These are phyloP conservation scores for Multifurca ochricompacta DNA, from an alignment of 768 basidiomycete species.

Conservation along the genomic window DNA sequence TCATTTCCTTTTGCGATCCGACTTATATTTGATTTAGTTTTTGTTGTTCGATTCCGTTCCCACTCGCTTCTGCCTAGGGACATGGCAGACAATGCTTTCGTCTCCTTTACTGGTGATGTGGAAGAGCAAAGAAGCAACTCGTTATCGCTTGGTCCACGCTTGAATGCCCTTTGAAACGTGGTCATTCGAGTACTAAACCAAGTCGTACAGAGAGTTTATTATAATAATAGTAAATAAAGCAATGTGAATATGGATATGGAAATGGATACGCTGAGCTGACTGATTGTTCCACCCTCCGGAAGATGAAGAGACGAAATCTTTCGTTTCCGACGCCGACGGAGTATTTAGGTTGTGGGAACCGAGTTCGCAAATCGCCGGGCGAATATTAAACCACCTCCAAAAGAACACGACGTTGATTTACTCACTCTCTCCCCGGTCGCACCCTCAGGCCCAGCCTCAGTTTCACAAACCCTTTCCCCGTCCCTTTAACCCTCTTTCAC, in stretches of 20 bases:
- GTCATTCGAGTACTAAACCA: constrained; percentile 75
- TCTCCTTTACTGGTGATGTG: constrained; percentile 67
- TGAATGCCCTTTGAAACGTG: constrained; percentile 50
- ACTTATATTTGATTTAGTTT: constrained; percentile 6
- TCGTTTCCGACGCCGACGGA: constrained; percentile 7
- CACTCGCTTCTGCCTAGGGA: constrained; percentile 72
- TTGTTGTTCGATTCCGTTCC: constrained; percentile 26
- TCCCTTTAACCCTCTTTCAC: neutral
- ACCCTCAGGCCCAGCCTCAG: constrained; percentile 16
- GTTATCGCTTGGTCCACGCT: constrained; percentile 62
- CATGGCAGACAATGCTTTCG: constrained; percentile 68
- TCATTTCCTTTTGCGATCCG: neutral
- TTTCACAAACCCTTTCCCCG: neutral
- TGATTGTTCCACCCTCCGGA: neutral
- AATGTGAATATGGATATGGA: too few species aligned
- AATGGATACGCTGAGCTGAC: neutral
- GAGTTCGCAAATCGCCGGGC: constrained; percentile 14
- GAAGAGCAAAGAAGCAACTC: constrained; percentile 52
- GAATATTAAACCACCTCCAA: constrained; percentile 13
- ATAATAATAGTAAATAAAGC: neutral
- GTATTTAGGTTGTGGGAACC: constrained; percentile 11
- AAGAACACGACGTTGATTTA: constrained; percentile 8
- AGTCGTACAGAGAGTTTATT: constrained; percentile 39
- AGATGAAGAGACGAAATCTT: constrained; percentile 14
- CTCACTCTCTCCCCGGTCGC: constrained; percentile 15